A percentile compares a stretch with the other conserved stretches of the same genome.
These are phyloP conservation scores for Yamadazyma sp. DNA, from an alignment of 1,139 yeast genomes.

Conservation along the genomic window DNA sequence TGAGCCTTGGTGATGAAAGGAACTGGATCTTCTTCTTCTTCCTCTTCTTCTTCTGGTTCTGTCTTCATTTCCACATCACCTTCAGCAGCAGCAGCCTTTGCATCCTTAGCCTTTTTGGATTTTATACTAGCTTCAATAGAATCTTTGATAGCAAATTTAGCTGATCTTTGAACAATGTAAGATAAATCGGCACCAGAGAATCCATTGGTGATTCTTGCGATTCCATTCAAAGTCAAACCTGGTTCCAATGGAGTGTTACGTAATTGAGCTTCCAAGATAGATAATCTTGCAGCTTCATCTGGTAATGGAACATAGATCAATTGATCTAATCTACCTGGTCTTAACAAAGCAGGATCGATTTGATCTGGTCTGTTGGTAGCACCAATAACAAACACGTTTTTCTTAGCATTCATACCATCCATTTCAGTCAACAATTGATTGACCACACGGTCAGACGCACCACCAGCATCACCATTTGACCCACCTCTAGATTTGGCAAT, in stretches of 20 bases:
- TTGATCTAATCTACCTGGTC: conserved; percentile 99
- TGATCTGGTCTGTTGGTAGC: conserved; percentile 99
- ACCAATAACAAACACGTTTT: conserved; percentile 97
- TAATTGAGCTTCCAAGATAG: conserved; percentile 92
- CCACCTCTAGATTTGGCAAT: conserved; percentile 98
- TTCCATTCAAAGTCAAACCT: conserved; percentile 82
- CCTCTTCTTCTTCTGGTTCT: conserved; percentile 38
- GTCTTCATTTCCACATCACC: conserved; percentile 62
- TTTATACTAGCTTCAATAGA: conserved; percentile 83
- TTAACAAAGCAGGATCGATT: conserved; percentile 95
- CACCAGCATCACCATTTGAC: conserved; percentile 86
- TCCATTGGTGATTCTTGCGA: conserved; percentile 91
- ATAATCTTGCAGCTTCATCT: conserved; percentile 89
- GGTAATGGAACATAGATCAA: conserved; percentile 98
- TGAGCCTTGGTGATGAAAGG: conserved; percentile 92
- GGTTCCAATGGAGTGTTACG: conserved; percentile 99
- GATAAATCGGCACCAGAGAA: conserved; percentile 99
- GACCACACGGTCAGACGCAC: conserved; percentile 97
- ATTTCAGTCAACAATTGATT: conserved; percentile 97
- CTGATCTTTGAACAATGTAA: conserved; percentile 96
- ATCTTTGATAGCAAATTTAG: conserved; percentile 97
- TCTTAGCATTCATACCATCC: conserved; percentile 99
- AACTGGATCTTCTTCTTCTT: conserved; percentile 83
- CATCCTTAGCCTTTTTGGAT: conserved; percentile 50
- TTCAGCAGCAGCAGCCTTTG: conserved; percentile 25